Evolutionary conservation across 345 rosid species (phyloP).

Genomic region (Cochlearia excelsa): DNA sequence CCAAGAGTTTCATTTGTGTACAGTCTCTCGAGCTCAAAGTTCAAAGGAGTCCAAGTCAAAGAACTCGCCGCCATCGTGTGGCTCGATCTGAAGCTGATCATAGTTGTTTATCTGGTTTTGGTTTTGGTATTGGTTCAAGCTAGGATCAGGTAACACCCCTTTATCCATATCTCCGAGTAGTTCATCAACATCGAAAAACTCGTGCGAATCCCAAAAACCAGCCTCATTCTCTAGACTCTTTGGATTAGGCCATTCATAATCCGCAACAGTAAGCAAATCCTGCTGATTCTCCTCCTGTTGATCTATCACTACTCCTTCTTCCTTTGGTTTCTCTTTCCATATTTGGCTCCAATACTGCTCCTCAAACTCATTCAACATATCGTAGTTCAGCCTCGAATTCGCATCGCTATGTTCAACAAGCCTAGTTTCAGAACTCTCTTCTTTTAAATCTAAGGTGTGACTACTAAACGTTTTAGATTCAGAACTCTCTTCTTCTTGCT

Average conservation of each 20-base stretch:
- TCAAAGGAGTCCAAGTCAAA: conserved; percentile 24
- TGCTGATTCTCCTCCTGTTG: not conserved
- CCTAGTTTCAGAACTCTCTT: conserved; percentile 11
- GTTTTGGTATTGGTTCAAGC: conserved; percentile 7
- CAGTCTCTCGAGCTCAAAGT: conserved; percentile 1
- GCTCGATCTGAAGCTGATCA: conserved; percentile 33
- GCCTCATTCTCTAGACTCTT: not conserved
- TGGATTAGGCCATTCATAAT: conserved; percentile 22
- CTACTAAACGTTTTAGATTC: conserved; percentile 25
- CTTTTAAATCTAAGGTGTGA: conserved; percentile 5
- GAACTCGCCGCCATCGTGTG: conserved; percentile 21
- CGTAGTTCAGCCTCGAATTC: not conserved
- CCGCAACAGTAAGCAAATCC: conserved; percentile 25
- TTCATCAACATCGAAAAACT: conserved; percentile 58
- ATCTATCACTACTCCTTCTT: conserved; percentile 21
- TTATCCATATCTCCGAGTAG: conserved; percentile 40
- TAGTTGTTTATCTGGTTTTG: not conserved
- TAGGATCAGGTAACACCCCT: conserved; percentile 4
- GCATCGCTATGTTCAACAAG: not conserved
- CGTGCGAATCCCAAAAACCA: conserved; percentile 32
- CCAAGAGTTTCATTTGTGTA: not conserved
- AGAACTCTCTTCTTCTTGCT: conserved; percentile 32
- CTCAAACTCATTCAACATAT: conserved; percentile 29
- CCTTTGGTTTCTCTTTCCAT: conserved; percentile 9
- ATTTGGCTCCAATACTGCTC: conserved; percentile 11